Conservation (phyloP, 73 alveolate genomes). For the Tetrahymena malaccensis region DNA sequence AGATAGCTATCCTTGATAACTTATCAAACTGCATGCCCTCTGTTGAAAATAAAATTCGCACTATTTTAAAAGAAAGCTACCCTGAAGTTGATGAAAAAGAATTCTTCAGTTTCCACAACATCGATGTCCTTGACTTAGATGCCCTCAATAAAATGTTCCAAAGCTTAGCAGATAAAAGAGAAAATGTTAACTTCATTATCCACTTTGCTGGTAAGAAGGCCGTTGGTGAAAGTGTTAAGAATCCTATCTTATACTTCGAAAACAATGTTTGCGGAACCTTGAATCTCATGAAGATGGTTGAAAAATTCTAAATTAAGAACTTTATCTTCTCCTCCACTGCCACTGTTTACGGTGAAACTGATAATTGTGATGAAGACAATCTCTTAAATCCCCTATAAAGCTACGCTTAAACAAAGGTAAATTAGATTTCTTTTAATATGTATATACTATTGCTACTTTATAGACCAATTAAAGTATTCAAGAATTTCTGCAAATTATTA, state of each 20-base stretch:
- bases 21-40: constrained; percentile 60
- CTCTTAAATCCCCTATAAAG: constrained; percentile 21
- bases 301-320: constrained; percentile 47
- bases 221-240: constrained; percentile 86
- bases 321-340: constrained; percentile 92
- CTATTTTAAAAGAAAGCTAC: constrained; percentile 1
- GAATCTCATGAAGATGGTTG: constrained; percentile 68
- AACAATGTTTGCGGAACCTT: constrained; percentile 88
- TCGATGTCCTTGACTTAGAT: constrained; percentile 6
- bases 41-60: constrained; percentile 53
- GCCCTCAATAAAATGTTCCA: constrained; percentile 6
- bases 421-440: not conserved
- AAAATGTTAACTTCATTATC: constrained; percentile 66
- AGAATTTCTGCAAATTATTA: no score
- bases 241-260: constrained; percentile 84
- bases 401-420: not conserved
- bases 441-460: not conserved
- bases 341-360: constrained; percentile 86
- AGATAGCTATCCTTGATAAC: constrained; percentile 76
- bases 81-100: constrained; percentile 36
- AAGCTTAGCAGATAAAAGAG: constrained; percentile 26
- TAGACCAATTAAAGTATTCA: not conserved
- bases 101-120: constrained; percentile 17
- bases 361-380: constrained; percentile 93
- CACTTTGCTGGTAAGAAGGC: constrained; percentile 98